A percentile compares a stretch with the other conserved stretches of the same genome.
phyloP scores from a whole-genome alignment of 2,329 filamentous ascomycete genomes.

The Fusarium graminum region DNA sequence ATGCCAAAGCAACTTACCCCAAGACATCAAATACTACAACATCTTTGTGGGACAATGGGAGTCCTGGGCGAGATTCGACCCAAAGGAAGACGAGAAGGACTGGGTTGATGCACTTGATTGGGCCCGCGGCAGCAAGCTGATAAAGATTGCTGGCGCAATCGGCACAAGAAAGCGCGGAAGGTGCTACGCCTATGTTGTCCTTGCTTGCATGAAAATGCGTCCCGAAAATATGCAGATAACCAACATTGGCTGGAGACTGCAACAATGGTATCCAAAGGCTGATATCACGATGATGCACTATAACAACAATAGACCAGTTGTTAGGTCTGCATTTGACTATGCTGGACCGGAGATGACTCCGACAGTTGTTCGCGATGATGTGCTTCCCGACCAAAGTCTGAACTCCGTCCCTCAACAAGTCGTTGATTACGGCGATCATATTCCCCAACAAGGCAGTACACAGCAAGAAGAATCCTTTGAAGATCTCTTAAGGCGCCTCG shows the following conservation, averaged over 20 bases:
- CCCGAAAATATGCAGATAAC: not conserved
- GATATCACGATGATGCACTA: not conserved
- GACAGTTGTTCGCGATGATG: not conserved
- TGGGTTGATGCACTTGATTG: not conserved
- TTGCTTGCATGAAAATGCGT: not conserved
- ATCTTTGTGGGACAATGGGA: not conserved
- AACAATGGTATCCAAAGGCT: not conserved
- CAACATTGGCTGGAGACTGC: not conserved
- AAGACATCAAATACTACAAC: not conserved
- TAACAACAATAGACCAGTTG: not conserved
- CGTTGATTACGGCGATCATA: too few species aligned
- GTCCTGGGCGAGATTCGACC: not conserved
- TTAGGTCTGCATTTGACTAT: too few species aligned
- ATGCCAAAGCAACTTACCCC: not conserved
- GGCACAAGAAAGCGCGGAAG: too few species aligned
- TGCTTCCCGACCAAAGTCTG: not conserved
- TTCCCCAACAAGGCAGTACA: too few species aligned
- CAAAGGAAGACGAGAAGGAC: not conserved
- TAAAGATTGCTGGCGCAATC: too few species aligned
- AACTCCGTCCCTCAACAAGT: too few species aligned
- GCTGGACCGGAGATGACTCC: too few species aligned
- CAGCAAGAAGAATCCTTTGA: too few species aligned
- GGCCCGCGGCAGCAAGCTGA: too few species aligned
- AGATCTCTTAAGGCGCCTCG: too few species aligned
- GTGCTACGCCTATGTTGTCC: not conserved